Percentiles rank a stretch among this genome's conserved stretches.
Evolutionary conservation across 2,329 filamentous ascomycete genomes (phyloP).

Genomic region (Arthrobotrys iridis): DNA sequence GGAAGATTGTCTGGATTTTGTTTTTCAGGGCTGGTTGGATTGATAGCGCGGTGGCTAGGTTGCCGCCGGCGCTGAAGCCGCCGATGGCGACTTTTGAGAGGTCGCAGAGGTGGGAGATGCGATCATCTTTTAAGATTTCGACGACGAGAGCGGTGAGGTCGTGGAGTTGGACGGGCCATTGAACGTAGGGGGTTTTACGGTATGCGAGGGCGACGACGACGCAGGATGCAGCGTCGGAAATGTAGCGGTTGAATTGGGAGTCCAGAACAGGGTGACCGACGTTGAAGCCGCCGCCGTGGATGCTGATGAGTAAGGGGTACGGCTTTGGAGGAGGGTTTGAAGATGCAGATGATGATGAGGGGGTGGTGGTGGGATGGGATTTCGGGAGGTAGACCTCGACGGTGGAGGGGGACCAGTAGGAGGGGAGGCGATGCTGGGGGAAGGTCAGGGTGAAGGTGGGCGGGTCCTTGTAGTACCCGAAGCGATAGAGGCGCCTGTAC

Average conservation of each 20-base stretch:
- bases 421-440: conserved; percentile 26
- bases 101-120: conserved; percentile 63
- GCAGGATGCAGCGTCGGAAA: conserved; percentile 62
- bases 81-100: conserved; percentile 62
- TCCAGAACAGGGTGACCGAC: conserved; percentile 64
- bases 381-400: conserved; percentile 45
- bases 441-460: conserved; percentile 36
- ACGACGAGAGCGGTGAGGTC: conserved; percentile 64
- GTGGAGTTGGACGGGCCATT: conserved; percentile 64
- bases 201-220: conserved; percentile 67
- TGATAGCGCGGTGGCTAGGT: conserved; percentile 60
- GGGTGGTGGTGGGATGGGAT: background rate
- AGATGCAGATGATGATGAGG: background rate
- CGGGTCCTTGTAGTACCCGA: conserved; percentile 39
- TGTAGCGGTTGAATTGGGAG: conserved; percentile 65
- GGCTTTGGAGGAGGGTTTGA: conserved; percentile 19
- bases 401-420: conserved; percentile 33
- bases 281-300: conserved; percentile 68
- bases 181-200: conserved; percentile 63
- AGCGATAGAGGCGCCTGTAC: conserved; percentile 36
- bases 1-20: conserved; percentile 33
- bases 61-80: conserved; percentile 68
- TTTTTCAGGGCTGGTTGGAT: conserved; percentile 23
- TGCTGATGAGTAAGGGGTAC: conserved; percentile 64
- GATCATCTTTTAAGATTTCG: conserved; percentile 63